phyloP scores from a whole-genome alignment of 164 flowering plant species.

The Nelumbo lutea region DNA sequence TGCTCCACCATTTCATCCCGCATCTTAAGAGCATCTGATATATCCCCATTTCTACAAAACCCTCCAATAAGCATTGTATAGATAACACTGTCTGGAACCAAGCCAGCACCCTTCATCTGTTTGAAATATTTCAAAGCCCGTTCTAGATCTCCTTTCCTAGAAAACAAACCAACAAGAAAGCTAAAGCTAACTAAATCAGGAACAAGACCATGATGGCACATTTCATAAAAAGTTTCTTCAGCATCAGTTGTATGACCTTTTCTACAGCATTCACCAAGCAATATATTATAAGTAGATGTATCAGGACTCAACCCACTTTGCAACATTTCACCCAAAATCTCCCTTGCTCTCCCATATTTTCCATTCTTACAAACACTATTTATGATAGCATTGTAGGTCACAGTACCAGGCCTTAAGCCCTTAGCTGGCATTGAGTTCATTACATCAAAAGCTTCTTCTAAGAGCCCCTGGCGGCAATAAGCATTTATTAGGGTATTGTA shows the following conservation, averaged over 20 bases:
- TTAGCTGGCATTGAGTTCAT: conserved; percentile 45
- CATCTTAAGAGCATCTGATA: conserved; percentile 63
- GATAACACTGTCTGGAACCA: conserved; percentile 67
- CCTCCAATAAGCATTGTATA: conserved; percentile 80
- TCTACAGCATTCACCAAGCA: conserved; percentile 64
- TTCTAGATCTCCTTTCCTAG: conserved; percentile 55
- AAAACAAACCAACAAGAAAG: conserved; percentile 54
- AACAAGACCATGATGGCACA: conserved; percentile 37
- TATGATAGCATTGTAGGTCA: conserved; percentile 61
- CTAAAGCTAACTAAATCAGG: conserved; percentile 81
- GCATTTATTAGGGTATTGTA: conserved; percentile 67
- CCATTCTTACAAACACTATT: conserved; percentile 73
- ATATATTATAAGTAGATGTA: conserved; percentile 57
- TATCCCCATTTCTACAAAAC: conserved; percentile 53
- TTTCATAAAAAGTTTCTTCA: conserved; percentile 40
- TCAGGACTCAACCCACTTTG: conserved; percentile 55
- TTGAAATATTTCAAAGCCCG: conserved; percentile 47
- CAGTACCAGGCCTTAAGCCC: conserved; percentile 53
- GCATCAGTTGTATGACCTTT: conserved; percentile 42
- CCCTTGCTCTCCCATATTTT: conserved; percentile 44
- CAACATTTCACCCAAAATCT: conserved; percentile 51
- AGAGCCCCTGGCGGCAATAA: conserved; percentile 48
- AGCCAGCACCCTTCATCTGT: conserved; percentile 50
- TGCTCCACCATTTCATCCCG: conserved; percentile 68
- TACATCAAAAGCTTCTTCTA: conserved; percentile 58